These are phyloP conservation scores for Pythium apleroticum DNA, from an alignment of 352 stramenopile genomes.

Conservation along the genomic window DNA sequence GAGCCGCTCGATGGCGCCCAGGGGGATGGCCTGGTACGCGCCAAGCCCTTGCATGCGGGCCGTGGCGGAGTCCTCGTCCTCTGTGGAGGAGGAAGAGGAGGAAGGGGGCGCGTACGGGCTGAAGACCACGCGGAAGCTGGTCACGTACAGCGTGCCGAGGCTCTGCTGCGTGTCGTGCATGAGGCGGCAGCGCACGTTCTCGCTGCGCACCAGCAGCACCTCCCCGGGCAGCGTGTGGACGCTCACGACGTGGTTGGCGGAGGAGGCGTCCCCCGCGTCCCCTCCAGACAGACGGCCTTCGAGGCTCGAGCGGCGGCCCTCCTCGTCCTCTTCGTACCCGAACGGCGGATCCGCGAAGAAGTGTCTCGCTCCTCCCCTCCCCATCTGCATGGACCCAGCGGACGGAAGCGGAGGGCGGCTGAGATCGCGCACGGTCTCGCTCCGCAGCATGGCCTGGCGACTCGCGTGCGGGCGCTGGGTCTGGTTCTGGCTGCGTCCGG, in stretches of 20 bases:
- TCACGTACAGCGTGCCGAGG: constrained; percentile 67
- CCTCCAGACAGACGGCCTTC: neutral
- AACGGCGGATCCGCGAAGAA: constrained; percentile 21
- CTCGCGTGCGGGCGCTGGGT: neutral
- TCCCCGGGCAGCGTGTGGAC: constrained; percentile 70
- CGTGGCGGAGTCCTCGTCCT: constrained; percentile 27
- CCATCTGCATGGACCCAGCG: neutral
- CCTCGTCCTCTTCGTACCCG: constrained; percentile 20
- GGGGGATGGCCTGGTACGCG: constrained; percentile 69
- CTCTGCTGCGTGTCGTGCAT: constrained; percentile 35
- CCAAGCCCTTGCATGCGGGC: neutral
- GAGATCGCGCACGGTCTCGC: constrained; percentile 19
- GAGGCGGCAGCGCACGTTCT: constrained; percentile 60
- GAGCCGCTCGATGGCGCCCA: constrained; percentile 68
- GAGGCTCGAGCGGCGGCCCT: constrained; percentile 10
- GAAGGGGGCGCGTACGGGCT: constrained; percentile 42
- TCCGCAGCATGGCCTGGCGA: constrained; percentile 15
- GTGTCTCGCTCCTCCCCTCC: constrained; percentile 1
- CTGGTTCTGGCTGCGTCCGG: neutral
- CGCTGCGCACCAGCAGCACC: constrained; percentile 56
- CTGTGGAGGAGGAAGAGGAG: constrained; percentile 14
- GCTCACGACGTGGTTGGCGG: constrained; percentile 15
- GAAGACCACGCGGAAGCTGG: constrained; percentile 82
- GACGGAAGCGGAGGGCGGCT: neutral
- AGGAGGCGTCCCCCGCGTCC: neutral